Evolutionary conservation across 768 basidiomycete genomes (phyloP), one percentile per base, ranked within the genome.

Genomic region (Leccinum disarticulatum): DNA sequence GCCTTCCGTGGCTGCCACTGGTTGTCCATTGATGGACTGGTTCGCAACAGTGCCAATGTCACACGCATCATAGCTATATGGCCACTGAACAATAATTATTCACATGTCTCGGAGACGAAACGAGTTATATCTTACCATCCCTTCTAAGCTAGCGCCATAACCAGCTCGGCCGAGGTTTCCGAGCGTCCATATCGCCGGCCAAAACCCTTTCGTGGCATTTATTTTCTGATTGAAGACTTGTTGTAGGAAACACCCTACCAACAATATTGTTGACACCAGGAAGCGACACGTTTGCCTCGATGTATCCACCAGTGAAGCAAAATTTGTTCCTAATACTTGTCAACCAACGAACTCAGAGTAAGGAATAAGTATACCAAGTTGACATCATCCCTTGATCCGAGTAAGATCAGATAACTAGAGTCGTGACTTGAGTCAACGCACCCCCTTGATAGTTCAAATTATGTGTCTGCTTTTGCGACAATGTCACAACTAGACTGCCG

Each of bases 21-120:
- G 95, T 30, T 78, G 73, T 5, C 86, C 89, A 61, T 90, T 85
- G 58, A 87, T 65, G 3, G 89, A 85, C 72, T 97, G 95, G 71
- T 95, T 95, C 11, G 83, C 77, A 3, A 87, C 80, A 8, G 93
- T 94, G 10, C 94, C 93, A 5, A 93, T 81, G 68, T 95, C 93
- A 69, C 94, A 94, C 5, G 84, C 70, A 60, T 88, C 85, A 64
- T 88, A 88, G 6, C 80, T 81, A 67, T 86, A 88, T 28, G 87
- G 87, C 85, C 86, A 87, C 79, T 78, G 54, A n/a, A 52, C 59
- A 48, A 55, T 41, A 43, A 56, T 66, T 52, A 38, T 49, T 53
- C 31, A 35, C 15, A 22, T 30, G 14, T 41, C 22, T 19, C 6
- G 55, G 25, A 4, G 54, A 13, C 13, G 8, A 59, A 49, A 28